Conservation (phyloP, 129 eudicot species). For the Erigeron canadensis region DNA sequence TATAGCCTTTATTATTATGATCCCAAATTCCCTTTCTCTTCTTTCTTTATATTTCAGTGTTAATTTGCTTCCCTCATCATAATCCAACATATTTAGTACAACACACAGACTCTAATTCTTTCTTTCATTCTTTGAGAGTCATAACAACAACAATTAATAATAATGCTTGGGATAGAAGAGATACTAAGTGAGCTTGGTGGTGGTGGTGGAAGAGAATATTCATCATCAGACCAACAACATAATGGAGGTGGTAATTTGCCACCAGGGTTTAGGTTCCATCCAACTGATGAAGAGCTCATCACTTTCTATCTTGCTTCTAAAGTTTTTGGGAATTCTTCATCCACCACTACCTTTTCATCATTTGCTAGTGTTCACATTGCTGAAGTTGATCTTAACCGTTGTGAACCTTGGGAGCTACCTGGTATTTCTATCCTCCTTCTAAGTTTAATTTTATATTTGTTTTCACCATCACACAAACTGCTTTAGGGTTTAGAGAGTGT, state of each 20-base stretch:
- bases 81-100: slow-evolving; percentile 1
- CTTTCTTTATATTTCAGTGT: slow-evolving; percentile 49
- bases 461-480: slow-evolving; percentile 18
- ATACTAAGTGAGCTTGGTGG: slow-evolving; percentile 63
- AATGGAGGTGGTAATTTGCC: slow-evolving; percentile 47
- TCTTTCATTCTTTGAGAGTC: no score
- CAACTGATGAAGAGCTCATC: slow-evolving; percentile 91
- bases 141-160: no score
- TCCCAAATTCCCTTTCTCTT: slow-evolving; percentile 30
- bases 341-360: no score
- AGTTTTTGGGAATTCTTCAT: no score
- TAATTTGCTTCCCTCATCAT: slow-evolving; percentile 17
- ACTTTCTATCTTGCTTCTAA: slow-evolving; percentile 86
- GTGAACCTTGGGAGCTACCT: slow-evolving; percentile 81
- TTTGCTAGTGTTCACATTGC: slow-evolving; percentile 55
- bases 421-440: no score
- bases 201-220: slow-evolving; percentile 37
- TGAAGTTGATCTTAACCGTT: slow-evolving; percentile 66
- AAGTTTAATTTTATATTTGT: no score
- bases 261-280: slow-evolving; percentile 94
- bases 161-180: slow-evolving; percentile 80
- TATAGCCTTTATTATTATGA: slow-evolving; percentile 29
- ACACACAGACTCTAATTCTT: no score
- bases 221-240: slow-evolving; percentile 32
- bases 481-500: no score